A percentile compares a stretch with the other conserved stretches of the same genome.
These are phyloP conservation scores for Veloporphyrellus conicus DNA, from an alignment of 1,284 basidiomycete species.

Conservation along the genomic window DNA sequence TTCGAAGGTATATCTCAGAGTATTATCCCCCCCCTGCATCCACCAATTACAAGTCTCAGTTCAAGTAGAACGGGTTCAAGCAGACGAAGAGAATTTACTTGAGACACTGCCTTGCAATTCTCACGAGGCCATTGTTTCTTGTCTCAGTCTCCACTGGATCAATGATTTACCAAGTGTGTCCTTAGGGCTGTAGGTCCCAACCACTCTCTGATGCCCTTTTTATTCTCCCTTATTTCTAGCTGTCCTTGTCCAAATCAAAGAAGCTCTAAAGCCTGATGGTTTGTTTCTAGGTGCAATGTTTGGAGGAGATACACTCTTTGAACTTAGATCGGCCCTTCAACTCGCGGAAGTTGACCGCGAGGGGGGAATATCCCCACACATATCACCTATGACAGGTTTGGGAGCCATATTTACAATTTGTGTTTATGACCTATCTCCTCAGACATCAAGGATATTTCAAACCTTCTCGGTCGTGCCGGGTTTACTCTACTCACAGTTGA, in stretches of 20 bases:
- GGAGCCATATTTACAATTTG: not conserved
- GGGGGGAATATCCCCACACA: slow-evolving; percentile 90
- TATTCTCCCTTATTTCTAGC: slow-evolving; percentile 39
- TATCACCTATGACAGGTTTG: slow-evolving; percentile 96
- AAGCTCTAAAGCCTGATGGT: slow-evolving; percentile 86
- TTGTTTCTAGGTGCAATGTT: slow-evolving; percentile 93
- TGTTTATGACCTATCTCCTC: slow-evolving; percentile 5
- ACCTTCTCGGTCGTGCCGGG: slow-evolving; percentile 86
- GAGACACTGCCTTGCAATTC: slow-evolving; percentile 63
- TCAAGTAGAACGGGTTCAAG: slow-evolving; percentile 63
- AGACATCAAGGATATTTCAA: slow-evolving; percentile 90
- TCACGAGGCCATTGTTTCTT: slow-evolving; percentile 90
- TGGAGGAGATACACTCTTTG: slow-evolving; percentile 95
- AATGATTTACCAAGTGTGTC: slow-evolving; percentile 87
- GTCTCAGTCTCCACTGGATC: slow-evolving; percentile 92
- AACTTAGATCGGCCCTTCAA: slow-evolving; percentile 86
- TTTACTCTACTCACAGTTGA: slow-evolving; percentile 95
- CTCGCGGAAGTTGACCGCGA: slow-evolving; percentile 92
- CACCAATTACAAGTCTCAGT: slow-evolving; percentile 44
- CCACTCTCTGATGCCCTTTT: not conserved
- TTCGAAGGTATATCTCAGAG: slow-evolving; percentile 63
- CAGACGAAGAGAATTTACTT: slow-evolving; percentile 76
- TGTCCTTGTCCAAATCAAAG: slow-evolving; percentile 84
- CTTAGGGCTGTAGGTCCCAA: slow-evolving; percentile 11
- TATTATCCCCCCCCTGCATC: not conserved